Conservation (phyloP, 805 yeast species). For the Jamesozyma rosinii region DNA sequence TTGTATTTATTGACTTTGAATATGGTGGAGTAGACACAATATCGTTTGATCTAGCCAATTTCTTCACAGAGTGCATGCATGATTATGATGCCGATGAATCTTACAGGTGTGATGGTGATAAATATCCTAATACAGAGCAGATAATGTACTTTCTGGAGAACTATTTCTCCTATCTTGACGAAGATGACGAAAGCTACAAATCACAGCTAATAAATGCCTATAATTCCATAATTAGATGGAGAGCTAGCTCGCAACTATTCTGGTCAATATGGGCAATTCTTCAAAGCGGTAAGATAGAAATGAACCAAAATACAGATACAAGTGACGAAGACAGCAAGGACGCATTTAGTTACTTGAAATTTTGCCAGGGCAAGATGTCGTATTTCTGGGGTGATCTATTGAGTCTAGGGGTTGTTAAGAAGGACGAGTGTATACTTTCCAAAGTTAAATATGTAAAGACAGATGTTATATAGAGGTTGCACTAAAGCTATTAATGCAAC, state of each 20-base stretch:
- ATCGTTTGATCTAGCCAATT: constrained; percentile 81
- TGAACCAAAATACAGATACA: constrained; percentile 14
- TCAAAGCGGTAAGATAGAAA: constrained; percentile 43
- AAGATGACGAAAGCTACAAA: constrained; percentile 16
- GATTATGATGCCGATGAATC: constrained; percentile 57
- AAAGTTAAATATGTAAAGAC: constrained; percentile 32
- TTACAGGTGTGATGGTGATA: constrained; percentile 35
- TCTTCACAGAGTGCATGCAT: constrained; percentile 91
- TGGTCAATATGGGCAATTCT: constrained; percentile 92
- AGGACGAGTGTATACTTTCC: constrained; percentile 33
- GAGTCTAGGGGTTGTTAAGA: constrained; percentile 42
- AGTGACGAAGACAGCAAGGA: constrained; percentile 28
- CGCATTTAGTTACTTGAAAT: constrained; percentile 64
- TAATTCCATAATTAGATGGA: constrained; percentile 62
- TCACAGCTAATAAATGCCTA: constrained; percentile 40
- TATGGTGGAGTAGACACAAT: constrained; percentile 80
- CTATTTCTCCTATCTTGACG: constrained; percentile 46
- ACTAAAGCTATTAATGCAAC: not conserved
- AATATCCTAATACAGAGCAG: constrained; percentile 60
- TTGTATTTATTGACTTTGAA: constrained; percentile 90
- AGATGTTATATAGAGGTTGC: not conserved
- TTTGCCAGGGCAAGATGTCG: constrained; percentile 62
- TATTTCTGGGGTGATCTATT: constrained; percentile 65
- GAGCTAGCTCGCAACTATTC: constrained; percentile 61
- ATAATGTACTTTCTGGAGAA: constrained; percentile 57